Percentiles rank a stretch among this genome's conserved stretches.
phyloP scores from a whole-genome alignment of 306 rosid genomes.

The Acacia melanoxylon region DNA sequence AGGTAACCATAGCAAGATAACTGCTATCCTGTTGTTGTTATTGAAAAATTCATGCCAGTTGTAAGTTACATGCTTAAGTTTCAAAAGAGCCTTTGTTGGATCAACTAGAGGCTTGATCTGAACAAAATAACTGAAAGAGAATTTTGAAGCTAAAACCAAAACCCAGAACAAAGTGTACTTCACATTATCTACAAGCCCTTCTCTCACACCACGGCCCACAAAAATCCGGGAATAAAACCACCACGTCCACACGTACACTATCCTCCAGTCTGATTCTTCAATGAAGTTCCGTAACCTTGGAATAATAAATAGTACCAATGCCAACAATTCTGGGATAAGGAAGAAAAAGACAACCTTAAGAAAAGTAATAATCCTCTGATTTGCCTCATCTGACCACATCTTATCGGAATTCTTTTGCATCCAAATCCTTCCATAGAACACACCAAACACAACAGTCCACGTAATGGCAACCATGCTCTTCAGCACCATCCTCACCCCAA shows the following conservation, averaged over 20 bases:
- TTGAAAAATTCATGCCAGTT: slow-evolving; percentile 80
- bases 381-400: slow-evolving; percentile 68
- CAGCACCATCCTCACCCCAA: slow-evolving; percentile 83
- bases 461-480: slow-evolving; percentile 65
- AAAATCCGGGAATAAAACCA: slow-evolving; percentile 88
- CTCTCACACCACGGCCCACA: slow-evolving; percentile 90
- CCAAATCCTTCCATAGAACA: slow-evolving; percentile 81
- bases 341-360: slow-evolving; percentile 64
- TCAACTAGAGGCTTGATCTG: slow-evolving; percentile 86
- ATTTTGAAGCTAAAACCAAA: slow-evolving; percentile 68
- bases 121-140: slow-evolving; percentile 79
- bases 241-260: slow-evolving; percentile 74
- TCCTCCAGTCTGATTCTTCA: slow-evolving; percentile 62
- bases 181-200: slow-evolving; percentile 66
- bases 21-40: slow-evolving; percentile 63
- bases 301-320: slow-evolving; percentile 60
- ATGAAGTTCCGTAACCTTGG: slow-evolving; percentile 79
- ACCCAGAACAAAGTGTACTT: slow-evolving; percentile 82
- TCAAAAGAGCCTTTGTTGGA: slow-evolving; percentile 71
- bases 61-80: slow-evolving; percentile 27
- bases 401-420: slow-evolving; percentile 55
- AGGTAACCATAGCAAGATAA: slow-evolving; percentile 77
- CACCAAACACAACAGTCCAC: slow-evolving; percentile 73
- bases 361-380: slow-evolving; percentile 55
- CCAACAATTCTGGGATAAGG: slow-evolving; percentile 68